These are phyloP conservation scores for Tylopilus cervinicoccineus DNA, from an alignment of 768 basidiomycete genomes.

Conservation along the genomic window DNA sequence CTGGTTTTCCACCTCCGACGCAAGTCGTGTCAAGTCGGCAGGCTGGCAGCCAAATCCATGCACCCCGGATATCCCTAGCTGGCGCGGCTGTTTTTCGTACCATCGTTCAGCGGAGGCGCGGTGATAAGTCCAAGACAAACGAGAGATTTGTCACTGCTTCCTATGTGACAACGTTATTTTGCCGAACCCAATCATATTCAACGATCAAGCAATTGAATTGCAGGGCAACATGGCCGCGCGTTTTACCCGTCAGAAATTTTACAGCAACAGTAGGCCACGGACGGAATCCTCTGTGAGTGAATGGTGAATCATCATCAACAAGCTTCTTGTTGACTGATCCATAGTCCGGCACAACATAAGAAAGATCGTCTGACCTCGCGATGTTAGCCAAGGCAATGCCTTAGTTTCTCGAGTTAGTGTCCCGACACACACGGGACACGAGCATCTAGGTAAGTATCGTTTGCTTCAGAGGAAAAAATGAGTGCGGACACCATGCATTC, in stretches of 20 bases:
- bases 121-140: constrained; percentile 5
- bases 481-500: background rate
- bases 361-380: constrained; percentile 1
- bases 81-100: background rate
- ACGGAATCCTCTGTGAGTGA: constrained; percentile 3
- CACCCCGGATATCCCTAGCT: constrained; percentile 10
- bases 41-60: constrained; percentile 10
- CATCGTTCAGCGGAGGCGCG: constrained; percentile 3
- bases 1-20: constrained; percentile 23
- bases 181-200: constrained; percentile 22
- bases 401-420: constrained; percentile 7
- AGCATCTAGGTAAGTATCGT: constrained; percentile 6
- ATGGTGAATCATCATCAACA: background rate
- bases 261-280: constrained; percentile 5
- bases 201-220: constrained; percentile 20
- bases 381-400: background rate
- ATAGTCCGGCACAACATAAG: background rate
- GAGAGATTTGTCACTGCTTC: background rate
- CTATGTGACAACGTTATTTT: constrained; percentile 13
- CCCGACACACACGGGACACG: background rate
- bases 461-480: background rate
- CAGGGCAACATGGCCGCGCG: constrained; percentile 7
- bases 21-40: constrained; percentile 4
- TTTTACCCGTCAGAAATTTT: constrained; percentile 8
- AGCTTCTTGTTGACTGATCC: constrained; percentile 3